Conservation (phyloP, 768 basidiomycete species). For the Trametes meyenii region DNA sequence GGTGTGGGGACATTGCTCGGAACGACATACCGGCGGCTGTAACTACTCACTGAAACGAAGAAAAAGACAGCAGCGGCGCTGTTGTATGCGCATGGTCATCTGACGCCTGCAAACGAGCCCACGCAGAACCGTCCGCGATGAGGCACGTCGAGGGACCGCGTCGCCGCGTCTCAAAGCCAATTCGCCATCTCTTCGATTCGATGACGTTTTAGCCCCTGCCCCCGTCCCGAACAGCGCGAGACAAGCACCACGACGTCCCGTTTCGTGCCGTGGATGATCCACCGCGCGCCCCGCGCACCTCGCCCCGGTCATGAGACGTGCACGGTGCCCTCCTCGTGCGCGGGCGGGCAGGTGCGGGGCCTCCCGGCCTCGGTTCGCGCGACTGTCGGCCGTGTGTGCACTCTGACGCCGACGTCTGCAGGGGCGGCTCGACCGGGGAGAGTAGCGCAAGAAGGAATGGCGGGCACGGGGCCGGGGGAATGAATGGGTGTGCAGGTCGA, state of each 20-base stretch:
- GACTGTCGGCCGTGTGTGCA: conserved; percentile 5
- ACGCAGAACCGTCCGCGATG: neutral
- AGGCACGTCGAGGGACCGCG: neutral
- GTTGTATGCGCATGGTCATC: neutral
- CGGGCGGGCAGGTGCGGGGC: neutral
- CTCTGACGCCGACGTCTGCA: neutral
- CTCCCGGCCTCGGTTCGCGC: conserved; percentile 1
- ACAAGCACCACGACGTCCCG: neutral
- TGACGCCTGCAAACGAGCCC: neutral
- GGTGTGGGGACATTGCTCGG: neutral
- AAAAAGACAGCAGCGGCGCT: neutral
- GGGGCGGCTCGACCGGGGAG: neutral
- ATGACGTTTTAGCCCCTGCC: neutral
- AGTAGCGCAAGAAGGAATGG: neutral
- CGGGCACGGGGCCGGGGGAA: neutral
- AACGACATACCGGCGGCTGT: neutral
- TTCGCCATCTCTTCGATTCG: neutral
- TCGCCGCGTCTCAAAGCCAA: conserved; percentile 1
- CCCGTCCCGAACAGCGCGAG: neutral
- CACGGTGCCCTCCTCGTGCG: neutral
- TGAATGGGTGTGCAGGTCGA: neutral
- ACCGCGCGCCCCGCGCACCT: neutral
- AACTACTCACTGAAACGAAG: no score
- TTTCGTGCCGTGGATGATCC: neutral
- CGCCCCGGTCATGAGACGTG: conserved; percentile 5